These are phyloP conservation scores for Austroboletus niveus DNA, from an alignment of 1,284 basidiomycete genomes.

Conservation along the genomic window DNA sequence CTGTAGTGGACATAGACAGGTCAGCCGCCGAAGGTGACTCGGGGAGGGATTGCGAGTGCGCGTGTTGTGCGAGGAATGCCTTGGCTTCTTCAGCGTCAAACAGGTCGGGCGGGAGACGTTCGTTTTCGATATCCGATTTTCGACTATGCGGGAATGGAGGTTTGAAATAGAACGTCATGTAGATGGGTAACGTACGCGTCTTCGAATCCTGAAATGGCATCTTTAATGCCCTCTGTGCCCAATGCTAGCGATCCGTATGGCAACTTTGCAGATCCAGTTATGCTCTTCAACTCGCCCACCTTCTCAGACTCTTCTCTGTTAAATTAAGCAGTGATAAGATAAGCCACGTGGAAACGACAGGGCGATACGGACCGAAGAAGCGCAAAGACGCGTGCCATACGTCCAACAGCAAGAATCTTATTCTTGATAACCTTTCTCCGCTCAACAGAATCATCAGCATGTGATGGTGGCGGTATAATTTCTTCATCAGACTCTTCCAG, in stretches of 20 bases:
- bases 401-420: conserved; percentile 97
- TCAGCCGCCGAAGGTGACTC: conserved; percentile 49
- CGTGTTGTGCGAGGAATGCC: conserved; percentile 44
- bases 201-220: conserved; percentile 91
- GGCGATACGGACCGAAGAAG: conserved; percentile 73
- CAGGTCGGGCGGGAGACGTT: conserved; percentile 92
- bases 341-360: neutral
- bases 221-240: conserved; percentile 94
- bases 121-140: conserved; percentile 99
- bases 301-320: conserved; percentile 94
- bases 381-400: conserved; percentile 96
- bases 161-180: neutral
- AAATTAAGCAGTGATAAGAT: conserved; percentile 1
- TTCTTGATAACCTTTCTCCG: conserved; percentile 89
- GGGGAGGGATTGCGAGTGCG: conserved; percentile 43
- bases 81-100: conserved; percentile 84
- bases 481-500: conserved; percentile 81
- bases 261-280: conserved; percentile 75
- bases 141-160: conserved; percentile 50
- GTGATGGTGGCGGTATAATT: conserved; percentile 35
- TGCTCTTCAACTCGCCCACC: conserved; percentile 94
- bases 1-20: conserved; percentile 50
- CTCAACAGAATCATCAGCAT: conserved; percentile 61
- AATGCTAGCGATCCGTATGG: conserved; percentile 87
- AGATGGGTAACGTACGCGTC: conserved; percentile 74